Evolutionary conservation across 1,284 basidiomycete genomes (phyloP).

Genomic region (Tylopilus orsonianus): DNA sequence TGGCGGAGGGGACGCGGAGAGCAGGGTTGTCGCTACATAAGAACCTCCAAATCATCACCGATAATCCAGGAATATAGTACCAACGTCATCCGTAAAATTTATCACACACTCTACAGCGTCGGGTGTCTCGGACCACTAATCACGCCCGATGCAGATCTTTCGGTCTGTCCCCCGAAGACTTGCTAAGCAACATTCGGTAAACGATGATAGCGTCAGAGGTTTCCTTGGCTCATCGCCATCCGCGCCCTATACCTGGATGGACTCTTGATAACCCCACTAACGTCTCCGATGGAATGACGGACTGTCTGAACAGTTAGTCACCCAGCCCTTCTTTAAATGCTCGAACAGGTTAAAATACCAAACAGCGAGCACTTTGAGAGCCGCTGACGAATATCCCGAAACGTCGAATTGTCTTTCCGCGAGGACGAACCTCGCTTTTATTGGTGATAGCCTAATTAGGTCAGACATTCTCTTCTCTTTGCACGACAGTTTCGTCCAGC

Average conservation of each 20-base stretch:
- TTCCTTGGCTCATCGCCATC: constrained; percentile 45
- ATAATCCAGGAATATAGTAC: constrained; percentile 68
- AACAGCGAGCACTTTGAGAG: constrained; percentile 70
- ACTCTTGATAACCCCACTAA: constrained; percentile 50
- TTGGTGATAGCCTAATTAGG: no score
- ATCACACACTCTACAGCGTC: constrained; percentile 50
- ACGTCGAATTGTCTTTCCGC: constrained; percentile 71
- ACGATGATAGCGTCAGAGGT: not conserved
- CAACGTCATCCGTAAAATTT: constrained; percentile 73
- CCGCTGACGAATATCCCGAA: constrained; percentile 72
- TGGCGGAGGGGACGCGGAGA: constrained; percentile 34
- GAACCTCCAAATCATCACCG: constrained; percentile 54
- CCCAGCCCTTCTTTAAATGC: constrained; percentile 40
- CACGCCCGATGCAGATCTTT: constrained; percentile 53
- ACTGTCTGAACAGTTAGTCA: constrained; percentile 60
- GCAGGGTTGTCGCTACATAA: constrained; percentile 47
- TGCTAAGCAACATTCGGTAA: constrained; percentile 40
- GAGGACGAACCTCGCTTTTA: constrained; percentile 63
- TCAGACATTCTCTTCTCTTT: no score
- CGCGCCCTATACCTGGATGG: constrained; percentile 81
- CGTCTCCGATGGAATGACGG: constrained; percentile 62
- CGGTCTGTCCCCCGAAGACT: constrained; percentile 78
- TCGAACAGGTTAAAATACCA: constrained; percentile 72
- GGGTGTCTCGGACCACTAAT: constrained; percentile 59
- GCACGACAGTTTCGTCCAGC: no score